Base-by-base conservation (phyloP, 2,329 filamentous ascomycete species). In the Fusarium sp. region DNA sequence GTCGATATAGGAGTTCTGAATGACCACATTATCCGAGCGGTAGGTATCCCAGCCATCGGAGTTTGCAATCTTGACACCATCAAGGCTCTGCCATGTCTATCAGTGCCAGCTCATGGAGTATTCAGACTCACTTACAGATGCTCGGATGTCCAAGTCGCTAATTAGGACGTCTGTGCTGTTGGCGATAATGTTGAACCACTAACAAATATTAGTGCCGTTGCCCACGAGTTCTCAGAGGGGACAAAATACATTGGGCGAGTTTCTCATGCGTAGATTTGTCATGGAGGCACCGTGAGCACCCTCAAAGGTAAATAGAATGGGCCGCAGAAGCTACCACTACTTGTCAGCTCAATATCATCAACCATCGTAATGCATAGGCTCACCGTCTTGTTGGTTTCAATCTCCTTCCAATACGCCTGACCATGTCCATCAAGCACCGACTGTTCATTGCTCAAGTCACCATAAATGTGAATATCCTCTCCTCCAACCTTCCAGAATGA, bases 31-130 rank as follows among this genome's bases (percentile, higher is more conserved):
- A 27, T 85, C 82, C 14, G 88, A 89, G 9, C 90, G 88, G 77
- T 92, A 91, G 1, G 88, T 91, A 72, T 92, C 89, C 88, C 89
- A 90, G 38, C 89, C 90, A 77, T 92, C 91, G 0, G 90, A 93
- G 80, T 93, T 93, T 16, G 77, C 75, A 2, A 78, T 74, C 64
- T 78, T 77, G 13, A 77, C 70, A 1, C 76, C 77, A 18, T 76
- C 57, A 5, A 42, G 14, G 7, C 76, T 77, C 77, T 78, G 11
- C 5, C 8, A 18, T 31, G 13, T 13, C 6, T 18, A 27, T 71
- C 22, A 67, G 61, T 24, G 8, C 5, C 4, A 10, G 27, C 10
- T n/a, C 8, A 6, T 2, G 2, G 6, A 4, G 0, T 1, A 20
- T 9, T 35, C 1, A 7, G 10, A 24, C 3, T 11, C 10, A 68